A percentile compares a stretch with the other conserved stretches of the same genome.
Conservation (phyloP, 768 basidiomycete genomes). For the Pisolithus microcarpus region DNA sequence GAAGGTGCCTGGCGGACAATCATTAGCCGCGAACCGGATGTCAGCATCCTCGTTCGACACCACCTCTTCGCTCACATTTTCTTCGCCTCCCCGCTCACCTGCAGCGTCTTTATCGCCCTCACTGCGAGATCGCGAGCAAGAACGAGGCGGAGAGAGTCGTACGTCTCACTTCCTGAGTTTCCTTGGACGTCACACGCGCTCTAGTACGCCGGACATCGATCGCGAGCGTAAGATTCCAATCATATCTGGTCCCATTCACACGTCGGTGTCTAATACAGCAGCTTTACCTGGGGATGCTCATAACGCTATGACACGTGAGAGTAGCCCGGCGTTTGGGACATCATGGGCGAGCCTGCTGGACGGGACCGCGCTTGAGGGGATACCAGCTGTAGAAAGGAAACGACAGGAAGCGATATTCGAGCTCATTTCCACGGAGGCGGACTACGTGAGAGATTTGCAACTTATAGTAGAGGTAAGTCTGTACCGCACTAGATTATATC, state of each 20-base stretch:
- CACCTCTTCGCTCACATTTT: no score
- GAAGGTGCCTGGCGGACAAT: slow-evolving; percentile 34
- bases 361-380: slow-evolving; percentile 70
- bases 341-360: slow-evolving; percentile 94
- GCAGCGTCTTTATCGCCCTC: slow-evolving; percentile 12
- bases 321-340: slow-evolving; percentile 57
- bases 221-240: no score
- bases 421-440: slow-evolving; percentile 82
- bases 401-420: slow-evolving; percentile 97
- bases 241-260: no score
- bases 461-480: slow-evolving; percentile 75
- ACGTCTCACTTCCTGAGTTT: no score
- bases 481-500: background rate
- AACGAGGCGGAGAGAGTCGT: no score
- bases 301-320: slow-evolving; percentile 30
- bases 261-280: background rate
- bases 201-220: no score
- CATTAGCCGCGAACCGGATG: no score
- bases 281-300: background rate
- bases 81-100: no score
- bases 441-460: slow-evolving; percentile 89
- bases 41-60: no score
- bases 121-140: slow-evolving; percentile 24
- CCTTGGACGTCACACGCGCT: no score
- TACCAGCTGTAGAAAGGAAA: slow-evolving; percentile 71